Conservation (phyloP, 768 basidiomycete genomes). For the Cytidiella melzeri region DNA sequence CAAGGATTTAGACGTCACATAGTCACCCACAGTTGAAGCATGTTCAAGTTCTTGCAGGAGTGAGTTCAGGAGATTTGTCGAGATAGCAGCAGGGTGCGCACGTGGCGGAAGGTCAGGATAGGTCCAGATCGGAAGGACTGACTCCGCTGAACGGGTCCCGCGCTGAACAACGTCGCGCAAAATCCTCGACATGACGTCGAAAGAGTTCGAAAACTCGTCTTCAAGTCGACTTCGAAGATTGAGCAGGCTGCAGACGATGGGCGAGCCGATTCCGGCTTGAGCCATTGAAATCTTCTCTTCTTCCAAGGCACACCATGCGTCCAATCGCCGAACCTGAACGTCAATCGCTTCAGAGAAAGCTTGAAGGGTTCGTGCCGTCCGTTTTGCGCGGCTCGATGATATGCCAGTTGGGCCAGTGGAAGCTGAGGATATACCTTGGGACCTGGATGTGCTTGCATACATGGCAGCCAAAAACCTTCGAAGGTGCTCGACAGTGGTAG, state of each 20-base stretch:
- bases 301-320: slow-evolving; percentile 61
- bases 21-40: slow-evolving; percentile 54
- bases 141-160: slow-evolving; percentile 19
- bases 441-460: slow-evolving; percentile 21
- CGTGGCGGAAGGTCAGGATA: slow-evolving; percentile 33
- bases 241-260: slow-evolving; percentile 59
- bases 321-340: slow-evolving; percentile 48
- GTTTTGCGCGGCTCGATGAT: slow-evolving; percentile 5
- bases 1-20: slow-evolving; percentile 46
- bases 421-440: slow-evolving; percentile 2
- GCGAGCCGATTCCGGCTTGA: slow-evolving; percentile 37
- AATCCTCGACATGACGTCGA: slow-evolving; percentile 49
- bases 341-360: slow-evolving; percentile 77
- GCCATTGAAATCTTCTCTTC: slow-evolving; percentile 68
- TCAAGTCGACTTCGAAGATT: slow-evolving; percentile 53
- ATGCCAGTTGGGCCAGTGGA: no score
- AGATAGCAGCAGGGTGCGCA: slow-evolving; percentile 45
- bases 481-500: slow-evolving; percentile 57
- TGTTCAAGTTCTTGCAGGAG: slow-evolving; percentile 53
- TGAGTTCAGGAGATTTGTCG: slow-evolving; percentile 55
- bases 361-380: slow-evolving; percentile 58
- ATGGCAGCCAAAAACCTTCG: slow-evolving; percentile 53
- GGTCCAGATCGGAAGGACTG: slow-evolving; percentile 33
- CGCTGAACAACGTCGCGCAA: slow-evolving; percentile 30
- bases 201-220: slow-evolving; percentile 51